These are phyloP conservation scores for Mucor saturninus DNA, from an alignment of 371 early-diverging fungal species.

Conservation along the genomic window DNA sequence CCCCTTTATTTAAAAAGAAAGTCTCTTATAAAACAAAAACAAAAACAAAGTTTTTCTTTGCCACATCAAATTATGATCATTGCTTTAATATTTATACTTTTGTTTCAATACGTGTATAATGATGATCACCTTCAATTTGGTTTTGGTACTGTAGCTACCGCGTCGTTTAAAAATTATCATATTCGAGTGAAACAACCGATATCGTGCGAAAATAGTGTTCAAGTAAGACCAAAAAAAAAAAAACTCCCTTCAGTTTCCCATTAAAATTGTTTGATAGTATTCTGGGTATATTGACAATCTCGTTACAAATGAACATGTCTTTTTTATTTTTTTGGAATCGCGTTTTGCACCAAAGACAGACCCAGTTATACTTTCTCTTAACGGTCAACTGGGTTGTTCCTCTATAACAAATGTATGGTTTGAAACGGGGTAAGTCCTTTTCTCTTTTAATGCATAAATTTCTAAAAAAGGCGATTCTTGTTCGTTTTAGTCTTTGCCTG, in stretches of 20 bases:
- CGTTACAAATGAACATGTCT: constrained; percentile 63
- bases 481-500: constrained; percentile 17
- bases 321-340: constrained; percentile 89
- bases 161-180: constrained; percentile 1
- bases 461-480: constrained; percentile 11
- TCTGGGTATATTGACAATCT: constrained; percentile 69
- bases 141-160: not conserved
- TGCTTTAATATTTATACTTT: not conserved
- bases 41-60: not conserved
- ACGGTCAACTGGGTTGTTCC: constrained; percentile 84
- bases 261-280: constrained; percentile 20
- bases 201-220: constrained; percentile 41
- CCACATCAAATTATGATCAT: not conserved
- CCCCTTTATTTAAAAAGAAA: not conserved
- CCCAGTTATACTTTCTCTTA: constrained; percentile 78
- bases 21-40: not conserved
- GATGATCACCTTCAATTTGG: not conserved
- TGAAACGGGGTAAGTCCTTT: constrained; percentile 62
- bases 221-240: constrained; percentile 19
- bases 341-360: constrained; percentile 72
- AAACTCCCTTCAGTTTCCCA: not conserved
- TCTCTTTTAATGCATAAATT: constrained; percentile 1
- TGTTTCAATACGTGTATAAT: not conserved
- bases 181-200: constrained; percentile 36
- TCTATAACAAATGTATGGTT: constrained; percentile 80